Evolutionary conservation across 257 asterid species (phyloP).

Genomic region (Salvia splendens): DNA sequence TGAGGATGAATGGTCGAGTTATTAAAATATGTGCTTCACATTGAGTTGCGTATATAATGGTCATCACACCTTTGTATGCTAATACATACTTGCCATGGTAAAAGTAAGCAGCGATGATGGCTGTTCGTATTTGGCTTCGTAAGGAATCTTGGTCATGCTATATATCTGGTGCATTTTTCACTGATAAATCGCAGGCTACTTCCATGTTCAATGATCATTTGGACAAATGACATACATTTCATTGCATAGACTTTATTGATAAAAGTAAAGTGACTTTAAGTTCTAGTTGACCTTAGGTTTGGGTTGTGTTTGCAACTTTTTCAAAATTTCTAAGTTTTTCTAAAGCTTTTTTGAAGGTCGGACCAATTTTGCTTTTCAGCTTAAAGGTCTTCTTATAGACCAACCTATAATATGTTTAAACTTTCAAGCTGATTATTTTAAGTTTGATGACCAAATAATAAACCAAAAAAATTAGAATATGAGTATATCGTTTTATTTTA

Average conservation of each 20-base stretch:
- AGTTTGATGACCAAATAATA: too few species aligned
- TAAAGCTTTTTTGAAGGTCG: too few species aligned
- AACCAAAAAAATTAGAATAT: too few species aligned
- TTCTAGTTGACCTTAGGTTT: too few species aligned
- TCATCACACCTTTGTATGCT: conserved; percentile 90
- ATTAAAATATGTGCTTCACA: conserved; percentile 80
- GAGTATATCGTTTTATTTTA: too few species aligned
- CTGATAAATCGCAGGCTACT: conserved; percentile 7
- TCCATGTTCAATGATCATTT: neutral
- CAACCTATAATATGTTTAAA: too few species aligned
- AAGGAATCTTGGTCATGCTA: conserved; percentile 17
- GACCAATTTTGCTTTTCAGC: too few species aligned
- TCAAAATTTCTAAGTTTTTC: too few species aligned
- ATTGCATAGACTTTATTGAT: neutral
- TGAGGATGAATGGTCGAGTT: conserved; percentile 82
- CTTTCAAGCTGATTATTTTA: too few species aligned
- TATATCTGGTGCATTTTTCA: neutral
- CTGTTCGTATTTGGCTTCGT: neutral
- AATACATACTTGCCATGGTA: conserved; percentile 95
- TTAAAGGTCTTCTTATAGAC: too few species aligned
- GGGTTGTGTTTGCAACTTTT: too few species aligned
- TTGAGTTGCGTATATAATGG: conserved; percentile 81
- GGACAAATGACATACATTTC: neutral
- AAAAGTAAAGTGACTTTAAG: neutral
- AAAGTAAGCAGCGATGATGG: neutral